These are phyloP conservation scores for Patellaria atrata DNA, from an alignment of 495 filamentous ascomycete genomes.

Conservation along the genomic window DNA sequence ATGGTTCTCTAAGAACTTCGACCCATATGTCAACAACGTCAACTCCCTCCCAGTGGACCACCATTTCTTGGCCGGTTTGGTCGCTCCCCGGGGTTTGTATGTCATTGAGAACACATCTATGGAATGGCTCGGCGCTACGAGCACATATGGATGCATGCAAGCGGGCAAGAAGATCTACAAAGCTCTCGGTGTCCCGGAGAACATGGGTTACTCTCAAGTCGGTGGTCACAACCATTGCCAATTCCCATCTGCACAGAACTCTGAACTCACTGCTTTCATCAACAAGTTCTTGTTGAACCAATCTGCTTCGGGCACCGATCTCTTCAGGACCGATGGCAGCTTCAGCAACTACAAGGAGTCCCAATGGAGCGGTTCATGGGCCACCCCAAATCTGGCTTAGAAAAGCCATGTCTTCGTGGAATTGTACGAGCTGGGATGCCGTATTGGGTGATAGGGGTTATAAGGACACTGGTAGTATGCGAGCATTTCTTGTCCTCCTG, in stretches of 20 bases:
- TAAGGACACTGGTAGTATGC: no score
- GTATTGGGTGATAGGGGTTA: no score
- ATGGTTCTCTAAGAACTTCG: conserved; percentile 33
- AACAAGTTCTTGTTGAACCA: conserved; percentile 36
- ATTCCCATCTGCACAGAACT: conserved; percentile 35
- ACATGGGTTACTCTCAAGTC: conserved; percentile 38
- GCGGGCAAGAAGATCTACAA: conserved; percentile 36
- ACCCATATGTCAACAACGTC: conserved; percentile 16
- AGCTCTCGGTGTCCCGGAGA: conserved; percentile 31
- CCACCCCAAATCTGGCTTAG: conserved; percentile 19
- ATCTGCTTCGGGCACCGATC: conserved; percentile 17
- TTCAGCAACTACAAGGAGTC: conserved; percentile 23
- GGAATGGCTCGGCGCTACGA: conserved; percentile 30
- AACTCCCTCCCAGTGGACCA: conserved; percentile 30
- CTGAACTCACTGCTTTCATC: conserved; percentile 40
- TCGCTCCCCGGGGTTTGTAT: conserved; percentile 29
- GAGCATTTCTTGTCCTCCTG: no score
- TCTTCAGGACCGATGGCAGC: conserved; percentile 23
- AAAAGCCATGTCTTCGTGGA: no score
- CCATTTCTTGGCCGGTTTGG: conserved; percentile 29
- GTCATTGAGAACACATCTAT: conserved; percentile 32
- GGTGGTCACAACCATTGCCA: conserved; percentile 39
- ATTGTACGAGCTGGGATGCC: no score
- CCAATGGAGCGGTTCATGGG: no score
- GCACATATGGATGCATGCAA: conserved; percentile 41